These are phyloP conservation scores for Pistacia integerrima DNA, from an alignment of 345 rosid species.

Conservation along the genomic window DNA sequence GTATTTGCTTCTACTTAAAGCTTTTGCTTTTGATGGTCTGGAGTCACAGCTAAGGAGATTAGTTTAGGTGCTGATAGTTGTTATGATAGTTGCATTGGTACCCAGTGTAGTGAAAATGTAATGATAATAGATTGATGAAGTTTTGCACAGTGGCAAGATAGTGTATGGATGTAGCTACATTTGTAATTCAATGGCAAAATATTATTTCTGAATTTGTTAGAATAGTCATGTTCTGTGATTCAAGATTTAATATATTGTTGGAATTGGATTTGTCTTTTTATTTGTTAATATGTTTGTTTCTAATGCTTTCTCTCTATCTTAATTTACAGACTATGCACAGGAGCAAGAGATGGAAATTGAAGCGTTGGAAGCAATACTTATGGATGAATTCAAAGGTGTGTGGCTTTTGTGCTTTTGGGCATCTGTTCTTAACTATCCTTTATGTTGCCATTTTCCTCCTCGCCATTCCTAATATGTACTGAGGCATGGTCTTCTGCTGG, in stretches of 20 bases:
- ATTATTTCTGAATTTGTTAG: not conserved
- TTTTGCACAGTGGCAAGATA: not conserved
- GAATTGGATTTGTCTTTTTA: not conserved
- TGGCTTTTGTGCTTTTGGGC: constrained; percentile 2
- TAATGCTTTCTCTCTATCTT: not conserved
- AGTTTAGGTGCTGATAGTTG: not conserved
- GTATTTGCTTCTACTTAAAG: not conserved
- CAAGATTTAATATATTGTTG: not conserved
- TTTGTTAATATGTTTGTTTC: not conserved
- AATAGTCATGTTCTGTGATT: not conserved
- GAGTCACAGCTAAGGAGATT: not conserved
- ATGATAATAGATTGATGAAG: not conserved
- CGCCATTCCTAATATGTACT: constrained; percentile 6
- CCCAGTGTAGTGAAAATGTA: not conserved
- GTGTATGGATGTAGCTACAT: not conserved
- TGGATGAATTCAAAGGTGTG: constrained; percentile 94
- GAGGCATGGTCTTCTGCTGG: constrained; percentile 10
- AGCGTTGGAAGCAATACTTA: constrained; percentile 92
- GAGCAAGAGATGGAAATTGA: constrained; percentile 99
- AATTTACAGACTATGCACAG: constrained; percentile 59
- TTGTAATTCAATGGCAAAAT: not conserved
- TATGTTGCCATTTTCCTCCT: constrained; percentile 14
- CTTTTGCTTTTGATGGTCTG: not conserved
- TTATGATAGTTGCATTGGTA: not conserved
- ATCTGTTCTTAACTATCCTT: constrained; percentile 10